Evolutionary conservation across 2,329 filamentous ascomycete species (phyloP).

Genomic region (Cladophialophora yegresii): DNA sequence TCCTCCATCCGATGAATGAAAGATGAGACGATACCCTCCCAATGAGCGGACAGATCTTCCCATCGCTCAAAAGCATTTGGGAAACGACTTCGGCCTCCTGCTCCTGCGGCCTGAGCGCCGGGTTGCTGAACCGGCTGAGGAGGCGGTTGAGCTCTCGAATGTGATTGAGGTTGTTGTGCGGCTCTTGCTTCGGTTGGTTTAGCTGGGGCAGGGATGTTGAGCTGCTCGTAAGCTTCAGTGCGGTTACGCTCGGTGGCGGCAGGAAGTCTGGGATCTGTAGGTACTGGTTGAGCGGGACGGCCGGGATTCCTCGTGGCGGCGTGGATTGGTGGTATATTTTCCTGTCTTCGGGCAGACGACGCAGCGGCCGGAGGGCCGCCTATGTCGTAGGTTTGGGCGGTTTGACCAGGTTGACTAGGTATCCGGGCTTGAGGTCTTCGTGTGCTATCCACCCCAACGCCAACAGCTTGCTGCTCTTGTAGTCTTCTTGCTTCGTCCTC

Average conservation of each 20-base stretch:
- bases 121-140: constrained; percentile 41
- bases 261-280: constrained; percentile 28
- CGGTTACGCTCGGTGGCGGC: constrained; percentile 32
- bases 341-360: constrained; percentile 27
- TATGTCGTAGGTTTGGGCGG: constrained; percentile 27
- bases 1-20: constrained; percentile 93
- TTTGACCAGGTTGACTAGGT: constrained; percentile 24
- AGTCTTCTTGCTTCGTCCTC: constrained; percentile 46
- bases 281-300: constrained; percentile 33
- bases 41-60: constrained; percentile 95
- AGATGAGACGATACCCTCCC: constrained; percentile 95
- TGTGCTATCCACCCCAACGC: constrained; percentile 55
- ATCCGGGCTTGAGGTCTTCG: constrained; percentile 36
- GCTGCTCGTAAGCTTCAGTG: constrained; percentile 36
- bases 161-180: constrained; percentile 36
- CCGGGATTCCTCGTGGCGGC: constrained; percentile 21
- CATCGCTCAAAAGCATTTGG: constrained; percentile 97
- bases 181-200: constrained; percentile 20
- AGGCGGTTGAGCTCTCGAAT: constrained; percentile 32
- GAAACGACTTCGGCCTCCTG: constrained; percentile 45
- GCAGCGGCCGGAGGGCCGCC: constrained; percentile 17
- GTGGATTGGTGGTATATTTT: constrained; percentile 35
- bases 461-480: constrained; percentile 61
- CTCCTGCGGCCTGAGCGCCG: constrained; percentile 34
- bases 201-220: constrained; percentile 33